These are phyloP conservation scores for Phoma herbarum DNA, from an alignment of 2,329 filamentous ascomycete genomes.

Conservation along the genomic window DNA sequence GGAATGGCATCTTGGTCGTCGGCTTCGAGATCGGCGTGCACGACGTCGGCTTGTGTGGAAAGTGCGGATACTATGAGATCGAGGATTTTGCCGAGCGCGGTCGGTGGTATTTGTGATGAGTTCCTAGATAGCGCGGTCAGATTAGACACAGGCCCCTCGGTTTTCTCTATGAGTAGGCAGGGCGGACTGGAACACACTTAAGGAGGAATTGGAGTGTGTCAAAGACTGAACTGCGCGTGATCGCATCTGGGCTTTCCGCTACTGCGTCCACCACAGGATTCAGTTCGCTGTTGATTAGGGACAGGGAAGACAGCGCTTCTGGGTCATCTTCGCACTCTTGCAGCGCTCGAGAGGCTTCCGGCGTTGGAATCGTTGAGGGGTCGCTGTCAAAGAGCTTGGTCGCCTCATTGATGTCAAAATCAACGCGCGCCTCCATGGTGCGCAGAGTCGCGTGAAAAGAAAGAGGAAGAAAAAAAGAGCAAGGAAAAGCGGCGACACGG, in stretches of 20 bases:
- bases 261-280: slow-evolving; percentile 94
- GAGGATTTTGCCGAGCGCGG: slow-evolving; percentile 89
- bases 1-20: slow-evolving; percentile 83
- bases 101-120: slow-evolving; percentile 78
- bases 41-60: slow-evolving; percentile 83
- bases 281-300: slow-evolving; percentile 82
- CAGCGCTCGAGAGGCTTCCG: slow-evolving; percentile 83
- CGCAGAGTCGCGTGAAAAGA: slow-evolving; percentile 29
- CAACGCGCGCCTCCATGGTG: slow-evolving; percentile 72
- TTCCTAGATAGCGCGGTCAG: slow-evolving; percentile 78
- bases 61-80: slow-evolving; percentile 88
- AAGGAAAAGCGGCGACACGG: slow-evolving; percentile 27
- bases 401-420: slow-evolving; percentile 95
- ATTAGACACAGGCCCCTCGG: slow-evolving; percentile 56
- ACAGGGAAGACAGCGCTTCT: slow-evolving; percentile 76
- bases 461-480: slow-evolving; percentile 23
- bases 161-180: slow-evolving; percentile 38
- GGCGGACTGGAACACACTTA: slow-evolving; percentile 80
- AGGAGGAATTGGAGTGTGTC: slow-evolving; percentile 95
- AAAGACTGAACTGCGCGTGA: slow-evolving; percentile 79
- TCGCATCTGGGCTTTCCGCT: slow-evolving; percentile 88
- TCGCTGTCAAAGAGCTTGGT: slow-evolving; percentile 98
- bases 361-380: slow-evolving; percentile 80
- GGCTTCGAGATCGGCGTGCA: slow-evolving; percentile 85
- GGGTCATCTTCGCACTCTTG: slow-evolving; percentile 93